Evolutionary conservation across 106 monocot genomes (phyloP), one percentile per base, ranked within the genome.

Genomic region (Dendrobium officinale): DNA sequence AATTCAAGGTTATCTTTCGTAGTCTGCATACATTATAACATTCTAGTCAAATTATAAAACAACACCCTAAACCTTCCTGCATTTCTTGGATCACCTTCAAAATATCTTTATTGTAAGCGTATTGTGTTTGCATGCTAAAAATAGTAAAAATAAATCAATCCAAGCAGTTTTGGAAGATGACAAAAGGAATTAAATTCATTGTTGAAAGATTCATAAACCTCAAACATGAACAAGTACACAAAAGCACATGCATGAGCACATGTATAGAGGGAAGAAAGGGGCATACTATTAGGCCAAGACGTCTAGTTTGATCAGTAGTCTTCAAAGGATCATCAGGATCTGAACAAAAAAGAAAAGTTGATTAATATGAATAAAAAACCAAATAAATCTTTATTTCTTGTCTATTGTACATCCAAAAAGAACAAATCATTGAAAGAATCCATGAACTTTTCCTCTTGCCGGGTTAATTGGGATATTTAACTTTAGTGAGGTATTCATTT

Each of bases 241-340:
- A 33, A 29, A 72, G 0, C 29, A 72, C 72, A 70, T 70, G 42
- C 15, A 3, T 74, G 9, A 15, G 44, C 5, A 74, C 17, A 74
- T 20, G 33, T 22, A 44, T 15, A 76, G 43, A 24, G 59, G 42
- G 45, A 61, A 72, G 43, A 45, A 78, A 59, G 48, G 76, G 72
- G 73, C 86, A 51, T 92, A 97, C 96, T 37, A 97, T 94, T 9
- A 97, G 82, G 45, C 96, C 96, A 85, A 97, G 93, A 15, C 86
- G 85, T 79, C 96, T 83, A 10, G 92, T 97, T 77, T 94, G 92
- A 59, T 94, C 96, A 22, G 96, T 92, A 22, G 90, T 90, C 82
- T 97, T 97, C 81, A 94, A 55, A 55, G 96, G 96, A 79, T 97
- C 96, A 78, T 97, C 96, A 78, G 94, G 40, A 92, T 97, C 96